phyloP scores from a whole-genome alignment of 1,284 basidiomycete genomes.

The Moesziomyces sp. region DNA sequence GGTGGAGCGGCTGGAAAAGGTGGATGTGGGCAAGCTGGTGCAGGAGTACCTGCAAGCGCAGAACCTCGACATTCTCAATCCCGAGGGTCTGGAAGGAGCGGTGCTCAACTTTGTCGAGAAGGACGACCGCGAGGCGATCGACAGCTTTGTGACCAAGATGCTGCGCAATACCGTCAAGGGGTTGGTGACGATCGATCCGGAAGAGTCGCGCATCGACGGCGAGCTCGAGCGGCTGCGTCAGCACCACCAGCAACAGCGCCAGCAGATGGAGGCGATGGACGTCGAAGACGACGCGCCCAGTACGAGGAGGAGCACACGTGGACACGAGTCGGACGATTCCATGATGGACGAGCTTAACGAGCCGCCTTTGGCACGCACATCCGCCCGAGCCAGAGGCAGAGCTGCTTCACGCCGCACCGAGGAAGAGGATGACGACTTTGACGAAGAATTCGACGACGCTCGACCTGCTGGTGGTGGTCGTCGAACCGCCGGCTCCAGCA shows the following conservation, averaged over 20 bases:
- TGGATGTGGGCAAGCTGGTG: conserved; percentile 57
- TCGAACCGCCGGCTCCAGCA: conserved; percentile 1
- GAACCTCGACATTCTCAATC: conserved; percentile 60
- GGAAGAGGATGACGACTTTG: conserved; percentile 11
- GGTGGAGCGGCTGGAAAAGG: conserved; percentile 56
- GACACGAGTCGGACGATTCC: conserved; percentile 48
- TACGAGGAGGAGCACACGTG: background rate
- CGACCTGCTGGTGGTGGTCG: conserved; percentile 16
- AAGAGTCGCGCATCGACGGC: conserved; percentile 49
- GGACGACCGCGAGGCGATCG: conserved; percentile 61
- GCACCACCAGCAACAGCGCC: conserved; percentile 26
- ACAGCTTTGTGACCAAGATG: conserved; percentile 51
- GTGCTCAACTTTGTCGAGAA: conserved; percentile 65
- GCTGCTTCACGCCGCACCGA: background rate
- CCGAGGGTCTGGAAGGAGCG: conserved; percentile 55
- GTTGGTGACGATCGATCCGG: conserved; percentile 49
- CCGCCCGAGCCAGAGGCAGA: conserved; percentile 1
- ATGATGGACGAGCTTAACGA: conserved; percentile 53
- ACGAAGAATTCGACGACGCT: conserved; percentile 14
- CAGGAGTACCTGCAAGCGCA: conserved; percentile 58
- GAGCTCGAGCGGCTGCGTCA: conserved; percentile 43
- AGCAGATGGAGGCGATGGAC: conserved; percentile 22
- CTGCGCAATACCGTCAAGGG: conserved; percentile 47
- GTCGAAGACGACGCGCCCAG: conserved; percentile 5
- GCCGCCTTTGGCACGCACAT: conserved; percentile 5